phyloP scores from a whole-genome alignment of 352 stramenopile genomes.

The Phytophthora sp. region DNA sequence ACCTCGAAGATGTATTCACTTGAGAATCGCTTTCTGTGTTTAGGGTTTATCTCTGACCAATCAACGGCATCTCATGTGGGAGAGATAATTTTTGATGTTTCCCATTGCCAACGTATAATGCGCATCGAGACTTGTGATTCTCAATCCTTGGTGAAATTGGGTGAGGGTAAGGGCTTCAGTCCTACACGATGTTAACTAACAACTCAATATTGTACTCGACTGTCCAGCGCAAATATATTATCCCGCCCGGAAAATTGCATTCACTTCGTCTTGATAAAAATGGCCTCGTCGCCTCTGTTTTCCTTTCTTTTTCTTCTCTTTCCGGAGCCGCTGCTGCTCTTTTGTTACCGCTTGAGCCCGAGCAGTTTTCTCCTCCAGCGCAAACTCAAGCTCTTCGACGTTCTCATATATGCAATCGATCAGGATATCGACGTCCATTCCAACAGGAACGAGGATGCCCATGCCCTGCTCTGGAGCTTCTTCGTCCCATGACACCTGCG shows the following conservation, averaged over 20 bases:
- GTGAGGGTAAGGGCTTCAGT: too few species aligned
- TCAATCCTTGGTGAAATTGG: too few species aligned
- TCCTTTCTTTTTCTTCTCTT: conserved; percentile 34
- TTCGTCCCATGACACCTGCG: conserved; percentile 61
- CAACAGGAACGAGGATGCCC: conserved; percentile 69
- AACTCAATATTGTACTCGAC: too few species aligned
- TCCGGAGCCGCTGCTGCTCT: conserved; percentile 23
- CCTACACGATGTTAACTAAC: too few species aligned
- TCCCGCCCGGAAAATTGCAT: conserved; percentile 52
- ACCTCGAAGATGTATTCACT: too few species aligned
- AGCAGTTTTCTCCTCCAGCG: conserved; percentile 43
- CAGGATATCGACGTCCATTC: conserved; percentile 57
- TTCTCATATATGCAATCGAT: conserved; percentile 72
- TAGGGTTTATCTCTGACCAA: too few species aligned
- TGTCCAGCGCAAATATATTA: too few species aligned
- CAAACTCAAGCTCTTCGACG: conserved; percentile 64
- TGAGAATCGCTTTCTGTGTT: too few species aligned
- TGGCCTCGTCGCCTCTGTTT: conserved; percentile 40
- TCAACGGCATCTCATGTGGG: too few species aligned
- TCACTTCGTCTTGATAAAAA: conserved; percentile 65
- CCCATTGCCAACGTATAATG: too few species aligned
- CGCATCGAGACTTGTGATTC: too few species aligned
- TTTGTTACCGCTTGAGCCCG: conserved; percentile 13
- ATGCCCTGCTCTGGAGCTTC: conserved; percentile 64
- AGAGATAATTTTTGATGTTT: too few species aligned